A percentile compares a stretch with the other conserved stretches of the same genome.
phyloP scores from a whole-genome alignment of 2,329 filamentous ascomycete genomes.

The Pseudogymnoascus sp. region DNA sequence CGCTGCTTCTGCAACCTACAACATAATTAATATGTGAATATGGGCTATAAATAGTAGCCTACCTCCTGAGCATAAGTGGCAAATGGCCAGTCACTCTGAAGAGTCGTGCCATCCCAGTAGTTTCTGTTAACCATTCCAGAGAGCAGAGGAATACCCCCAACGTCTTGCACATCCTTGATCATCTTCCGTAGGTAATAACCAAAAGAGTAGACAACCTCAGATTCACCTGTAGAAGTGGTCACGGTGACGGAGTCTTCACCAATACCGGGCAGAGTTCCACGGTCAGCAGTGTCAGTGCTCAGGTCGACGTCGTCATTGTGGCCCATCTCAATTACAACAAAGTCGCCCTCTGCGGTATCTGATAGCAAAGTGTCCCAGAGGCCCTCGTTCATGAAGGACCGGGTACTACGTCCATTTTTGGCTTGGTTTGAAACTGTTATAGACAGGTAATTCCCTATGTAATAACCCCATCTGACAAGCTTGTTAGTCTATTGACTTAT shows the following conservation, averaged over 20 bases:
- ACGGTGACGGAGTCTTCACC: constrained; percentile 19
- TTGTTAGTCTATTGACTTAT: background rate
- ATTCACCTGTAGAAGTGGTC: constrained; percentile 14
- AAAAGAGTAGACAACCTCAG: constrained; percentile 22
- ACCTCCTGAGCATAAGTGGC: constrained; percentile 16
- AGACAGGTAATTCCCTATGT: background rate
- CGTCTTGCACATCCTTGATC: constrained; percentile 21
- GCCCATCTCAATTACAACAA: constrained; percentile 23
- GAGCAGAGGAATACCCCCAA: constrained; percentile 17
- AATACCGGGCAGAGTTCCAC: constrained; percentile 20
- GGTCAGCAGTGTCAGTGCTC: constrained; percentile 14
- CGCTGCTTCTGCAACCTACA: constrained; percentile 13
- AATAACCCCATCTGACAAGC: background rate
- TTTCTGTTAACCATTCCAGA: constrained; percentile 23
- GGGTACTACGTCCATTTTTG: background rate
- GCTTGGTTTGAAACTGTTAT: background rate
- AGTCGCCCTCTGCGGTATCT: constrained; percentile 15
- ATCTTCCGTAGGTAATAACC: constrained; percentile 23
- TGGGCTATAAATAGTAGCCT: background rate
- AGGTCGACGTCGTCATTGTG: constrained; percentile 23
- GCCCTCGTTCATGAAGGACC: background rate
- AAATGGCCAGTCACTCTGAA: constrained; percentile 19
- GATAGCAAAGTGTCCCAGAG: constrained; percentile 12
- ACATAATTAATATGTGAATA: background rate
- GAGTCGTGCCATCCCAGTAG: constrained; percentile 14